Conservation (phyloP, 2,329 filamentous ascomycete genomes). For the Colletotrichum gigasporum region DNA sequence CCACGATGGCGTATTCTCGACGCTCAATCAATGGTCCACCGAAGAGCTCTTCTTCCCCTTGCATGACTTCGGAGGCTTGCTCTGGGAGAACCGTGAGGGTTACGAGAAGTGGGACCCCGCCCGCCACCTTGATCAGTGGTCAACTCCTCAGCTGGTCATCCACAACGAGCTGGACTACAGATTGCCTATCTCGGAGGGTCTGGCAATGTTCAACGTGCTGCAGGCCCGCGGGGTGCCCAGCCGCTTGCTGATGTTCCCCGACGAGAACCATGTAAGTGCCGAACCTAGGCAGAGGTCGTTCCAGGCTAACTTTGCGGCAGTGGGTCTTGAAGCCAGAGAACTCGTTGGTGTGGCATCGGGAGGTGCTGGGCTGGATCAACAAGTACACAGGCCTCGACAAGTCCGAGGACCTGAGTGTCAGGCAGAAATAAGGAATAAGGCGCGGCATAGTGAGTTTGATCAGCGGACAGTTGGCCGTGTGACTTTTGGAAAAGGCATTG, state of each 20-base stretch:
- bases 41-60: constrained; percentile 78
- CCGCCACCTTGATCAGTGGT: constrained; percentile 73
- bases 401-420: constrained; percentile 12
- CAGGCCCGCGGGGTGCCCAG: constrained; percentile 80
- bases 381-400: constrained; percentile 62
- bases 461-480: too few relatives aligned
- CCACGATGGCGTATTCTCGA: constrained; percentile 87
- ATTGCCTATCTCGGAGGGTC: constrained; percentile 83
- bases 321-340: constrained; percentile 95
- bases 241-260: constrained; percentile 82
- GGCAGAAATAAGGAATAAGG: constrained; percentile 11
- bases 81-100: constrained; percentile 68
- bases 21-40: constrained; percentile 69
- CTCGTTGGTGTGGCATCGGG: constrained; percentile 86
- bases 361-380: constrained; percentile 83
- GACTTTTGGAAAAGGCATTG: too few relatives aligned
- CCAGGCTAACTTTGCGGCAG: constrained; percentile 46
- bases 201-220: constrained; percentile 86
- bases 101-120: constrained; percentile 79
- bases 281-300: neutral
- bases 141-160: constrained; percentile 85
- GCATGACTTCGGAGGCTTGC: constrained; percentile 71
- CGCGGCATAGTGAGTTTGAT: too few relatives aligned
- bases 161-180: constrained; percentile 93
- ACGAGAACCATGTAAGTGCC: constrained; percentile 67